Conservation (phyloP, 2,329 filamentous ascomycete genomes). For the Acrodontium crateriforme region DNA sequence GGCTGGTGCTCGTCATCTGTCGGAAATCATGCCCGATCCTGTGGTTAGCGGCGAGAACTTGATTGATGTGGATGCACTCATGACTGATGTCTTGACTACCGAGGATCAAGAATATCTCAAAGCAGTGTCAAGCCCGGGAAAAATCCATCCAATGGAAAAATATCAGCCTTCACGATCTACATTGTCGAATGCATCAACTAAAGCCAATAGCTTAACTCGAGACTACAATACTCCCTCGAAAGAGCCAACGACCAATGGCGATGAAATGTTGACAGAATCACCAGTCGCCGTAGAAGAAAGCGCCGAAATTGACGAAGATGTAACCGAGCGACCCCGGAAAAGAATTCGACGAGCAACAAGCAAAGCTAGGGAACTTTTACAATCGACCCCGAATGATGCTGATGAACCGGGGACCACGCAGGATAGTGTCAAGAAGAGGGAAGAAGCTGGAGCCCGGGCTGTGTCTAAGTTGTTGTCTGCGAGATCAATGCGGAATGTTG, state of each 20-base stretch:
- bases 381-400: conserved; percentile 5
- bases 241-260: not conserved
- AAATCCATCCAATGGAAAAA: conserved; percentile 7
- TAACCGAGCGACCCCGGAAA: conserved; percentile 1
- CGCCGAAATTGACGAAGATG: not conserved
- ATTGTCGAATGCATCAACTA: conserved; percentile 2
- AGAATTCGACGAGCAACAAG: conserved; percentile 12
- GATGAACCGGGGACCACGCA: conserved; percentile 10
- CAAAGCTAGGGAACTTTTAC: conserved; percentile 15
- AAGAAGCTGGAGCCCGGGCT: conserved; percentile 22
- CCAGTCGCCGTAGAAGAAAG: not conserved
- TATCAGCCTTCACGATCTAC: too few relatives aligned
- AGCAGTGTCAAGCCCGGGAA: conserved; percentile 10
- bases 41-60: conserved; percentile 16
- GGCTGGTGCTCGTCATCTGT: conserved; percentile 18
- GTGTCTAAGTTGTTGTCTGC: conserved; percentile 17
- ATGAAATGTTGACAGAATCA: not conserved
- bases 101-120: conserved; percentile 24
- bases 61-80: conserved; percentile 20
- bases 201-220: not conserved
- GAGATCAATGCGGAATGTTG: not conserved
- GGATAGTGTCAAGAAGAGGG: conserved; percentile 18
- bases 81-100: conserved; percentile 21
- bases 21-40: conserved; percentile 15
- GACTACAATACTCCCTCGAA: too few relatives aligned